phyloP scores from a whole-genome alignment of 2,329 filamentous ascomycete species.

The Fusarium longipes region DNA sequence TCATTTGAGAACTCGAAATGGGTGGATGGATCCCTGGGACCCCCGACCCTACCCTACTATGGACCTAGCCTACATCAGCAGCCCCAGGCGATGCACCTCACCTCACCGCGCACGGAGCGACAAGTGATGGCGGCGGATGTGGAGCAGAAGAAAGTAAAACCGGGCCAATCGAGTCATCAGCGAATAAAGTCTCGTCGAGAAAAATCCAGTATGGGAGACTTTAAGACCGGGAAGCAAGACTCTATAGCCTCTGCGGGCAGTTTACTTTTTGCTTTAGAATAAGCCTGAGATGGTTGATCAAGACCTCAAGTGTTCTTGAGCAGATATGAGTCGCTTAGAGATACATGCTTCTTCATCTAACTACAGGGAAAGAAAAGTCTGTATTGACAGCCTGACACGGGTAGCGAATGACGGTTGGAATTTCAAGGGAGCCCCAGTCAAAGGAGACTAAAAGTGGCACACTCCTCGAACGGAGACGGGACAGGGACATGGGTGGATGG shows the following conservation, averaged over 20 bases:
- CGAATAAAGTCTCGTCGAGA: conserved; percentile 21
- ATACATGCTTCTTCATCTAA: conserved; percentile 12
- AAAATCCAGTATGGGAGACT: conserved; percentile 10
- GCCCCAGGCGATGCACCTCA: conserved; percentile 38
- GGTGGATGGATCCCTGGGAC: conserved; percentile 14
- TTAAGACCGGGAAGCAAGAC: neutral
- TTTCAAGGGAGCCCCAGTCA: conserved; percentile 7
- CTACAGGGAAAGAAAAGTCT: neutral
- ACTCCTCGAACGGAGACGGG: conserved; percentile 9
- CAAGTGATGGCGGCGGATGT: conserved; percentile 40
- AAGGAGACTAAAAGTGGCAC: conserved; percentile 26
- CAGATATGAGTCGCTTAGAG: neutral
- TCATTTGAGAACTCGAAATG: conserved; percentile 15
- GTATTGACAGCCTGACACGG: conserved; percentile 9
- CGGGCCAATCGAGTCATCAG: conserved; percentile 19
- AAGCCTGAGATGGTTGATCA: neutral
- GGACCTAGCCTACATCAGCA: conserved; percentile 1
- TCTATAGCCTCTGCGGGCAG: conserved; percentile 3
- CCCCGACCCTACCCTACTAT: neutral
- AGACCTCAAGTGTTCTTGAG: neutral
- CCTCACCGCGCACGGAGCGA: conserved; percentile 37
- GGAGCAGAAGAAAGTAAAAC: conserved; percentile 29
- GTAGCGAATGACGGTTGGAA: conserved; percentile 31
- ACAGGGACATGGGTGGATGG: conserved; percentile 19
- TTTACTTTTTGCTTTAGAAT: conserved; percentile 10